Conservation (phyloP, 2,329 filamentous ascomycete genomes). For the Claviceps humidiphila region DNA sequence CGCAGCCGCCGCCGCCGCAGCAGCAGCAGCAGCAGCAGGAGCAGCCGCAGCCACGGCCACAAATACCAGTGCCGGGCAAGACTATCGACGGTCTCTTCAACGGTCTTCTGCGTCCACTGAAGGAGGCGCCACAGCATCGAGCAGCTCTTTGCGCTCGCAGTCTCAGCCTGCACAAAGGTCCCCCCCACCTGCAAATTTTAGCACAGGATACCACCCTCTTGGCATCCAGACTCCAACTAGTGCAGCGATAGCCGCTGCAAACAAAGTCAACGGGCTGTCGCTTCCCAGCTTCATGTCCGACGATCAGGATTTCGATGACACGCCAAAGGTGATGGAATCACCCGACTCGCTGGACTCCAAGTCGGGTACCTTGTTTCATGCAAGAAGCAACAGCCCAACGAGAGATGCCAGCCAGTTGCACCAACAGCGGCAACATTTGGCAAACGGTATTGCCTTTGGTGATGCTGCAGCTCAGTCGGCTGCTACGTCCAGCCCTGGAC, state of each 20-base stretch:
- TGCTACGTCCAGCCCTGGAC: slow-evolving; percentile 21
- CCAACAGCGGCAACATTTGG: slow-evolving; percentile 13
- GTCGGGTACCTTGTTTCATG: slow-evolving; percentile 14
- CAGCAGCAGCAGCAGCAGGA: slow-evolving; percentile 23
- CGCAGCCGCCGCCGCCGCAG: slow-evolving; percentile 31
- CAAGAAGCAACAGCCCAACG: slow-evolving; percentile 15
- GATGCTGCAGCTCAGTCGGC: slow-evolving; percentile 27
- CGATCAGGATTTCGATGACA: slow-evolving; percentile 36
- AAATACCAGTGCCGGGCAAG: slow-evolving; percentile 27
- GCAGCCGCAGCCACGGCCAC: slow-evolving; percentile 32
- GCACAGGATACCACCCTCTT: slow-evolving; percentile 12
- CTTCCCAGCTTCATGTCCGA: slow-evolving; percentile 45
- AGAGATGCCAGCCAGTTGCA: slow-evolving; percentile 10
- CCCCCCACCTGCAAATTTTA: slow-evolving; percentile 19
- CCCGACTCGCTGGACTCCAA: slow-evolving; percentile 34
- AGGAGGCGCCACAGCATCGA: slow-evolving; percentile 30
- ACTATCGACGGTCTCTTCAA: slow-evolving; percentile 45
- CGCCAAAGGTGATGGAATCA: slow-evolving; percentile 28
- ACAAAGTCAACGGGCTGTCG: slow-evolving; percentile 34
- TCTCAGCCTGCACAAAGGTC: slow-evolving; percentile 49
- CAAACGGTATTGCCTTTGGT: slow-evolving; percentile 32
- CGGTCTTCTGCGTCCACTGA: slow-evolving; percentile 39
- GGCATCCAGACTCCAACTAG: slow-evolving; percentile 24
- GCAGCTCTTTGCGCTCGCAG: slow-evolving; percentile 48
- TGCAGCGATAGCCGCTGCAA: slow-evolving; percentile 20